These are phyloP conservation scores for Wickerhamomyces ciferrii DNA, from an alignment of 805 yeast species.

Conservation along the genomic window DNA sequence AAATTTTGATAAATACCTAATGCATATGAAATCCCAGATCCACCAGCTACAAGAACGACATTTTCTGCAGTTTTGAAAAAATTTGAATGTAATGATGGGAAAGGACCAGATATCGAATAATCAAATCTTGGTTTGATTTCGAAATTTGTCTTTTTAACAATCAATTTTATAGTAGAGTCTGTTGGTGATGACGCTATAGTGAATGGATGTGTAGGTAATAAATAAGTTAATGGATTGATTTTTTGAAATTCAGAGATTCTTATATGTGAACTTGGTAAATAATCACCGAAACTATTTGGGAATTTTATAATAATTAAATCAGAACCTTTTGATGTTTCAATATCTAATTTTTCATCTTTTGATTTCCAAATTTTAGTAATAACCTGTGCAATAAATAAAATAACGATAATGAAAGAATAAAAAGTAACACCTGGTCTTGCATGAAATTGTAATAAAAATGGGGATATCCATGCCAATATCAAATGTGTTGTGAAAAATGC, in stretches of 20 bases:
- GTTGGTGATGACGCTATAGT: conserved; percentile 46
- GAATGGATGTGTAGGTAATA: conserved; percentile 64
- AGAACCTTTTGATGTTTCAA: conserved; percentile 12
- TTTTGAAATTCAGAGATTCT: conserved; percentile 36
- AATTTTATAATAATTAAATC: conserved; percentile 20
- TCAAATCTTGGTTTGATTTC: conserved; percentile 24
- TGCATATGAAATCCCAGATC: conserved; percentile 68
- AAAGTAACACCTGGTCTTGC: conserved; percentile 64
- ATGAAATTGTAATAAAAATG: conserved; percentile 47
- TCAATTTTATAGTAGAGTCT: conserved; percentile 35
- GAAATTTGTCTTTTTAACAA: conserved; percentile 37
- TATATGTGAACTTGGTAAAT: conserved; percentile 53
- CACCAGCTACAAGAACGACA: conserved; percentile 58
- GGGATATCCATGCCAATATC: conserved; percentile 38
- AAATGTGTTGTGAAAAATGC: conserved; percentile 56
- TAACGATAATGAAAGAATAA: conserved; percentile 23
- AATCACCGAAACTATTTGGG: conserved; percentile 22
- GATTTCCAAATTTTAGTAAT: conserved; percentile 25
- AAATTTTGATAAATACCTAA: conserved; percentile 45
- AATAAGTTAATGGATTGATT: conserved; percentile 35
- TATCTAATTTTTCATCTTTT: conserved; percentile 10
- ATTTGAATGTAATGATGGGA: conserved; percentile 36
- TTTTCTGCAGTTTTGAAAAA: conserved; percentile 45
- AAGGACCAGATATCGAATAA: conserved; percentile 36
- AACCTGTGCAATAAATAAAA: conserved; percentile 32